Percentiles rank a stretch among this genome's conserved stretches.
These are phyloP conservation scores for Lycium ferocissimum DNA, from an alignment of 257 asterid genomes.

Conservation along the genomic window DNA sequence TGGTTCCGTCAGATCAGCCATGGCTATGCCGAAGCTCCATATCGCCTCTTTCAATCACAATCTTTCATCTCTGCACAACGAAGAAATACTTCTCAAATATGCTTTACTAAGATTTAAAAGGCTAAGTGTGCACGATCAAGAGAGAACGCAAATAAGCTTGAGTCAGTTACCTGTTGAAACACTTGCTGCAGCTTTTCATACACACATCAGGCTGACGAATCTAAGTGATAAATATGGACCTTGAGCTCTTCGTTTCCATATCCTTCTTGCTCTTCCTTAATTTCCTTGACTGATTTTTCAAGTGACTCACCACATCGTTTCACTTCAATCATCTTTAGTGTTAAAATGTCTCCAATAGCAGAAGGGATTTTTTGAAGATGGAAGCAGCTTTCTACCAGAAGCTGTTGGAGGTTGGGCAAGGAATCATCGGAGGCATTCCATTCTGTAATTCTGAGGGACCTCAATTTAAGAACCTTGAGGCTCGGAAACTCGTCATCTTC, in stretches of 20 bases:
- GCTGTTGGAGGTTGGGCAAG: background rate
- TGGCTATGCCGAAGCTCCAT: background rate
- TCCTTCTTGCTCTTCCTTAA: background rate
- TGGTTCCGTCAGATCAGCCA: background rate
- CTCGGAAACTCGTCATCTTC: background rate
- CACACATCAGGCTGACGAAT: background rate
- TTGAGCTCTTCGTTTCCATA: background rate
- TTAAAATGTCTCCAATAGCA: conserved; percentile 27
- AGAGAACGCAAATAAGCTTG: background rate
- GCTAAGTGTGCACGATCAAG: background rate
- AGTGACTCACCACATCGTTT: conserved; percentile 29
- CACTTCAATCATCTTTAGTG: conserved; percentile 28
- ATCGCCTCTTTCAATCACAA: background rate
- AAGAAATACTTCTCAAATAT: background rate
- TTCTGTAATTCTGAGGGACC: background rate
- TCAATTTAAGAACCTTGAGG: conserved; percentile 20
- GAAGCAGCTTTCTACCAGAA: background rate
- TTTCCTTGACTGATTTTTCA: background rate
- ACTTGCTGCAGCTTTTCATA: background rate
- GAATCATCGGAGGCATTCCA: background rate
- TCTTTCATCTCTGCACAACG: background rate
- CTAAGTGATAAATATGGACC: background rate
- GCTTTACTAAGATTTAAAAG: too few relatives aligned
- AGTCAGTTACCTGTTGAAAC: background rate
- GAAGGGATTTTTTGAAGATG: conserved; percentile 20